phyloP scores from a whole-genome alignment of 2,329 filamentous ascomycete genomes.

The Penicillium sp. region DNA sequence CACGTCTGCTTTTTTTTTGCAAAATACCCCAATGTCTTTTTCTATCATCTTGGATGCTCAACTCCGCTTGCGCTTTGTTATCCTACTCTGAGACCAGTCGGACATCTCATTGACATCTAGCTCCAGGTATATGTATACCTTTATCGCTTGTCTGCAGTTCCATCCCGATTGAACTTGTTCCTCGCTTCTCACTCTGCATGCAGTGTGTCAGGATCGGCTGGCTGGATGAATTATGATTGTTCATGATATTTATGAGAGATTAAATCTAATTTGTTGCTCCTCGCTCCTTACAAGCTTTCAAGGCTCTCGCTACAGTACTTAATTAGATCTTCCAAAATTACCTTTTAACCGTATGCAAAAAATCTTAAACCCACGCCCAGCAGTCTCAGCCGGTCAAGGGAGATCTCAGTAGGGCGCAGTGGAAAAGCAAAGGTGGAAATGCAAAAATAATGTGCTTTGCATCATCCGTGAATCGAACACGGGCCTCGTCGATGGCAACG shows the following conservation, averaged over 20 bases:
- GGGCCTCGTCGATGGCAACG: slow-evolving; percentile 46
- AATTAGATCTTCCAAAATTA: no score
- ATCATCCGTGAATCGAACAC: slow-evolving; percentile 50
- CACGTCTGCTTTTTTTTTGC: slow-evolving; percentile 17
- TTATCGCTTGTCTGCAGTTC: neutral
- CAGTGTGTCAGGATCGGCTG: neutral
- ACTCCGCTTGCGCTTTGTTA: neutral
- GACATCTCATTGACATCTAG: neutral
- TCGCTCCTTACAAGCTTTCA: neutral
- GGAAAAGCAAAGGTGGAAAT: neutral
- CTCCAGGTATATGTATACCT: neutral
- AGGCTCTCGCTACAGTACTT: neutral
- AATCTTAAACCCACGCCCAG: no score
- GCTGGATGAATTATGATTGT: neutral
- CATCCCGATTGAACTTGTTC: neutral
- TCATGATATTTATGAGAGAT: neutral
- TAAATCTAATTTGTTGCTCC: neutral
- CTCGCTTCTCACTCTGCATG: neutral
- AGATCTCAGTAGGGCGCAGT: neutral
- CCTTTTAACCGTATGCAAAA: no score
- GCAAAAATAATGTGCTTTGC: slow-evolving; percentile 23
- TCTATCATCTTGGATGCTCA: neutral
- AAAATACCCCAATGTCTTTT: slow-evolving; percentile 27
- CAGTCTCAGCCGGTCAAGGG: neutral
- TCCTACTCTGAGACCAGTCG: neutral